Base-by-base conservation (phyloP, 805 yeast genomes). In the Candida adriatica region DNA sequence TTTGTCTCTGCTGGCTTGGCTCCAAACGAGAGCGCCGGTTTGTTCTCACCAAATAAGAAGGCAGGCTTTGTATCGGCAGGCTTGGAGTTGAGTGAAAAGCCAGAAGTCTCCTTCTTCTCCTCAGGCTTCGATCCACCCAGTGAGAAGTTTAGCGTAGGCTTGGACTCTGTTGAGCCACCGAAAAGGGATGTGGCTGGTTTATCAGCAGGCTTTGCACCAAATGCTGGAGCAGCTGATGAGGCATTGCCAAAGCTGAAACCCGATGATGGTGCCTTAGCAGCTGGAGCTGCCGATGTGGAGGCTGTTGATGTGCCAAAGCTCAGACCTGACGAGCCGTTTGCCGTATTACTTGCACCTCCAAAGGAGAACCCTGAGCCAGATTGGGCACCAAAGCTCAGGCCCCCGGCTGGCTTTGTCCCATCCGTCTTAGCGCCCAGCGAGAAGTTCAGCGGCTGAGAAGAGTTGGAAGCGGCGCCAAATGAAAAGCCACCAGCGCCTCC, bases 281-380 rank as follows among this genome's bases (percentile, higher is more conserved):
- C 4, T 18, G 34, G 13, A 22, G 31, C 18, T 13, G 35, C 10
- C n/a, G 25, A 6, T 4, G 23, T 13, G 13, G 26, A 11, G 14
- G 34, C 13, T 15, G 27, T n/a, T 3, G 30, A 16, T 11, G 29
- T 17, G 16, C 33, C 33, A 21, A 26, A 27, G 22, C 34, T 34
- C 29, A 34, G 31, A 32, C 11, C 33, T 25, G 18, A 41, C 18
- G 21, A 13, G 14, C 20, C 34, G 19, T 31, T 42, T 18, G 38
- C 40, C 40, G 34, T 46, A 21, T 34, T 40, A 5, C 10, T 26
- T 4, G 38, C 16, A n/a, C 16, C 27, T 24, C 45, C 36, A 39
- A 58, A 54, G n/a, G 53, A 43, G 22, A 51, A 42, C 10, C 22
- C 11, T n/a, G n/a, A n/a, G n/a, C n/a, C n/a, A n/a, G n/a, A n/a